Evolutionary conservation across 2,329 filamentous ascomycete genomes (phyloP).

Genomic region (Fusarium dimerum): DNA sequence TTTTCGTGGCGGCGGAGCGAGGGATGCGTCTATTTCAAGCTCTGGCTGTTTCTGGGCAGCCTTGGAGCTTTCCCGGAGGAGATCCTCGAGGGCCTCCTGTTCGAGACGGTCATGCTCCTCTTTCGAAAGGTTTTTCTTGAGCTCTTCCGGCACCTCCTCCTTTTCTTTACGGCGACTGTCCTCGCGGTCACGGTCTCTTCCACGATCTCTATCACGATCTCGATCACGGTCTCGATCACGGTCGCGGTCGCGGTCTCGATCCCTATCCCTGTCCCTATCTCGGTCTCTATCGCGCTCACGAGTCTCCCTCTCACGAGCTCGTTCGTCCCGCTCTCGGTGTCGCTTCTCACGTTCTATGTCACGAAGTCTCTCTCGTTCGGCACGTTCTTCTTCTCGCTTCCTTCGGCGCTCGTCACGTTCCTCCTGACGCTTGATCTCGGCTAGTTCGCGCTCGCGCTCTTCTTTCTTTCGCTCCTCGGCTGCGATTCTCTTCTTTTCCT

Average conservation of each 20-base stretch:
- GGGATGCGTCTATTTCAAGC: constrained; percentile 56
- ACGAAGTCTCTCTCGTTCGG: constrained; percentile 53
- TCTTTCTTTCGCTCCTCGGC: constrained; percentile 55
- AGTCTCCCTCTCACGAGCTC: constrained; percentile 36
- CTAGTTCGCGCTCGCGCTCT: constrained; percentile 50
- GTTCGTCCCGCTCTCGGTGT: constrained; percentile 41
- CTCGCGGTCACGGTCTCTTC: constrained; percentile 29
- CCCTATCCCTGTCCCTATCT: constrained; percentile 27
- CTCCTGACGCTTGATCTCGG: constrained; percentile 50
- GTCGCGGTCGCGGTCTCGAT: constrained; percentile 31
- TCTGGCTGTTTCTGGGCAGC: constrained; percentile 51
- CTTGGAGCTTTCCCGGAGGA: constrained; percentile 60
- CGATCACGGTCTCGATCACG: constrained; percentile 31
- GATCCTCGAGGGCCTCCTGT: constrained; percentile 58
- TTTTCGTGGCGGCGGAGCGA: constrained; percentile 57
- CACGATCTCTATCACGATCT: constrained; percentile 32
- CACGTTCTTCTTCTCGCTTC: constrained; percentile 55
- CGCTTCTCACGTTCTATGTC: constrained; percentile 43
- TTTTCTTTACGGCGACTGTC: constrained; percentile 36
- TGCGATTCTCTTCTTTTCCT: constrained; percentile 60
- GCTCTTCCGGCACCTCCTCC: constrained; percentile 43
- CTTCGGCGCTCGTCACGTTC: constrained; percentile 51
- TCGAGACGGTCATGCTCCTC: constrained; percentile 60
- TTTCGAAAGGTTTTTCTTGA: constrained; percentile 57
- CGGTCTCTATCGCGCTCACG: constrained; percentile 33